Percentiles rank a stretch among this genome's conserved stretches.
phyloP scores from a whole-genome alignment of 306 rosid genomes.

The Crotalaria pallida region DNA sequence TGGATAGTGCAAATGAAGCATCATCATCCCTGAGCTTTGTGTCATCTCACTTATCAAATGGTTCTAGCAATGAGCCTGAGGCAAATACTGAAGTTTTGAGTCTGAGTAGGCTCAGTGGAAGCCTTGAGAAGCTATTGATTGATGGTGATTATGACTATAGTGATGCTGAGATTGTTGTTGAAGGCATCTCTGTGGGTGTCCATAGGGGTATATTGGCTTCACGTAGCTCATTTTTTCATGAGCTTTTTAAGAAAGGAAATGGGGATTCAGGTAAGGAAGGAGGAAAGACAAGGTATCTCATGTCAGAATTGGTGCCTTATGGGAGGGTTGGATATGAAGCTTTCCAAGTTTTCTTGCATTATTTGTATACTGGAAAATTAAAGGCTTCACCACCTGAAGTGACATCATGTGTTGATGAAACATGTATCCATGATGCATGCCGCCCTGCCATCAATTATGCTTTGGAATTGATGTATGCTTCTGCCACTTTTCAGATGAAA shows the following conservation, averaged over 20 bases:
- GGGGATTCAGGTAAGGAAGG: conserved; percentile 42
- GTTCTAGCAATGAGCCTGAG: conserved; percentile 44
- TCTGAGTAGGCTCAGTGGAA: conserved; percentile 64
- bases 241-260: conserved; percentile 57
- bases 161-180: conserved; percentile 77
- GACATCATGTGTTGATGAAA: conserved; percentile 72
- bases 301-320: conserved; percentile 62
- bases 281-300: conserved; percentile 60
- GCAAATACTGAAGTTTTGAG: conserved; percentile 50
- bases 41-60: conserved; percentile 70
- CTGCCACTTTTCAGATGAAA: conserved; percentile 74
- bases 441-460: conserved; percentile 78
- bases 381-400: conserved; percentile 69
- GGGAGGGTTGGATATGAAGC: conserved; percentile 69
- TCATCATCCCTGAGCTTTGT: conserved; percentile 77
- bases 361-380: conserved; percentile 81
- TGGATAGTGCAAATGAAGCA: conserved; percentile 64
- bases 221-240: conserved; percentile 68
- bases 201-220: conserved; percentile 80
- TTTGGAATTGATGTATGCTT: conserved; percentile 86
- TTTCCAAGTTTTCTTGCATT: conserved; percentile 65
- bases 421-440: conserved; percentile 76
- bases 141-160: conserved; percentile 59
- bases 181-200: conserved; percentile 54
- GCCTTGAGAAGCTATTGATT: conserved; percentile 67